Evolutionary conservation across 1,284 basidiomycete genomes (phyloP).

Genomic region (Neotropicomus parvogracilis): DNA sequence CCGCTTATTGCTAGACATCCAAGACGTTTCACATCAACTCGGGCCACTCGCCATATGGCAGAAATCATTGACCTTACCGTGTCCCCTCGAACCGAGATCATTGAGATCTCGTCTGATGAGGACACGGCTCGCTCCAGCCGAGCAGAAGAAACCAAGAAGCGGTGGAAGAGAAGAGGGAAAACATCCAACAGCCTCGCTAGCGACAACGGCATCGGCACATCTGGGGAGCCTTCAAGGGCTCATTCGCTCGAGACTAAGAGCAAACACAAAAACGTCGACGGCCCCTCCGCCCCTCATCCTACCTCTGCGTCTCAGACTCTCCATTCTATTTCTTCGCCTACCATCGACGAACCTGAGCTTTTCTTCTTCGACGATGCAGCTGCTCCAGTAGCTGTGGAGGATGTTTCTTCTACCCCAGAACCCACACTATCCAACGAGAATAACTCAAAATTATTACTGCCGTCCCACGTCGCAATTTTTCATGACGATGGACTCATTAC

Average conservation of each 20-base stretch:
- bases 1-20: too few species aligned
- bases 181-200: slow-evolving; percentile 11
- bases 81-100: slow-evolving; percentile 28
- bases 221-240: slow-evolving; percentile 18
- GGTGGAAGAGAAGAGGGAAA: slow-evolving; percentile 20
- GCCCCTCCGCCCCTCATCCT: neutral
- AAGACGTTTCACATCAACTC: neutral
- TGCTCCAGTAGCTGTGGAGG: slow-evolving; percentile 22
- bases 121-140: neutral
- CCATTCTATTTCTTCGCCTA: neutral
- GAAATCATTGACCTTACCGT: slow-evolving; percentile 33
- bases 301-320: slow-evolving; percentile 5
- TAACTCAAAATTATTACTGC: slow-evolving; percentile 45
- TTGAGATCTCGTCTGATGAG: slow-evolving; percentile 32
- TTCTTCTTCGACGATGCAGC: slow-evolving; percentile 57
- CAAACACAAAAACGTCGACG: neutral
- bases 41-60: slow-evolving; percentile 23
- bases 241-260: slow-evolving; percentile 17
- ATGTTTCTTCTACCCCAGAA: slow-evolving; percentile 1
- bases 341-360: slow-evolving; percentile 26
- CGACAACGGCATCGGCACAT: slow-evolving; percentile 6
- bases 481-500: slow-evolving; percentile 37
- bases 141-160: slow-evolving; percentile 17
- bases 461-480: slow-evolving; percentile 58
- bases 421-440: slow-evolving; percentile 14